phyloP scores from a whole-genome alignment of 106 monocot genomes.

The Apostasia ramifera region DNA sequence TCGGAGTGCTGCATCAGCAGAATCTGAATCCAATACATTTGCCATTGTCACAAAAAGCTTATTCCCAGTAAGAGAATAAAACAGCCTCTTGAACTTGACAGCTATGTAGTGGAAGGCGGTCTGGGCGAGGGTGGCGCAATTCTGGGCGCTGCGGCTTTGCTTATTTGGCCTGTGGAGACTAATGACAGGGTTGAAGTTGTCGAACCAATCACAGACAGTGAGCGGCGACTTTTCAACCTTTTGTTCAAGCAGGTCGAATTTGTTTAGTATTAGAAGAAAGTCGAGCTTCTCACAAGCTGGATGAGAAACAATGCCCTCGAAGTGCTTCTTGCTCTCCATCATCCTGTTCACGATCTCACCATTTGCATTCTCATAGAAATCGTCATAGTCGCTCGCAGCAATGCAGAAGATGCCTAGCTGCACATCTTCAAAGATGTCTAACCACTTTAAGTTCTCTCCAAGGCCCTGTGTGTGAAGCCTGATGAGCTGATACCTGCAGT shows the following conservation, averaged over 20 bases:
- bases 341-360: conserved; percentile 61
- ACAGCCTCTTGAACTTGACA: conserved; percentile 71
- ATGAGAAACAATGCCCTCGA: conserved; percentile 60
- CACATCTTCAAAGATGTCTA: conserved; percentile 93
- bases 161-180: conserved; percentile 23
- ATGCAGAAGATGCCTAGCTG: conserved; percentile 76
- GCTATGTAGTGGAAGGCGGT: conserved; percentile 69
- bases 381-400: conserved; percentile 62
- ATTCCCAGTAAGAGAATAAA: conserved; percentile 39
- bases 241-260: conserved; percentile 73
- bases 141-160: conserved; percentile 9
- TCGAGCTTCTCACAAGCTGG: conserved; percentile 55
- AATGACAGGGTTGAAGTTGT: conserved; percentile 61
- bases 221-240: conserved; percentile 56
- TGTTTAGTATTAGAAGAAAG: conserved; percentile 80
- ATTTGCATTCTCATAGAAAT: conserved; percentile 38
- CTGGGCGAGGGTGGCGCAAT: conserved; percentile 38
- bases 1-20: conserved; percentile 42
- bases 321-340: conserved; percentile 67
- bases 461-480: conserved; percentile 56
- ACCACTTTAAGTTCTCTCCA: conserved; percentile 78
- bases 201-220: conserved; percentile 75
- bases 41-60: conserved; percentile 54
- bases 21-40: conserved; percentile 50
- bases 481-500: conserved; percentile 79